Conservation (phyloP, 2,329 filamentous ascomycete genomes). For the Colletotrichum liaoningense region DNA sequence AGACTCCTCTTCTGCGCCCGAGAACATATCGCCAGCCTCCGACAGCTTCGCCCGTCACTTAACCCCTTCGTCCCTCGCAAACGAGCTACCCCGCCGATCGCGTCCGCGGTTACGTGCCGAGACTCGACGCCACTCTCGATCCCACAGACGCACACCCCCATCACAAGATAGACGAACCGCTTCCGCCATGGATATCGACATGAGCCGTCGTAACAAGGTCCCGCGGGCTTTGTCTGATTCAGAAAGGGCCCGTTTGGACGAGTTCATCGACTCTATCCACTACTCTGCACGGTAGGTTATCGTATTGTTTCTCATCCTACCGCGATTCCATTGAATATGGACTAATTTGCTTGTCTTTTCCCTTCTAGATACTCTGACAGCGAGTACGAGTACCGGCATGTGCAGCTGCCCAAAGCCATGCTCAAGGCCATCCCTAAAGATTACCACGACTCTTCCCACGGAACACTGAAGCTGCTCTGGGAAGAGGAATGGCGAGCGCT, state of each 20-base stretch:
- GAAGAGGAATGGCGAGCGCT: constrained; percentile 98
- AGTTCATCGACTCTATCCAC: constrained; percentile 93
- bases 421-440: constrained; percentile 96
- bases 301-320: not conserved
- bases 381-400: constrained; percentile 96
- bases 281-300: constrained; percentile 84
- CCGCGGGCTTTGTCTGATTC: constrained; percentile 83
- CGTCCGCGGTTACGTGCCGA: constrained; percentile 24
- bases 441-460: constrained; percentile 89
- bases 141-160: constrained; percentile 16
- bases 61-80: not conserved
- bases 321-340: not conserved
- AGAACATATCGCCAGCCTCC: constrained; percentile 18
- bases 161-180: constrained; percentile 10
- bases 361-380: constrained; percentile 85
- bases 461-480: constrained; percentile 95
- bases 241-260: constrained; percentile 86
- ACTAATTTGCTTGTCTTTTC: constrained; percentile 1
- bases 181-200: constrained; percentile 72
- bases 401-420: constrained; percentile 98
- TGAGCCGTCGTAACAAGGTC: constrained; percentile 85
- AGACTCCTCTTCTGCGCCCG: constrained; percentile 6
- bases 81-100: constrained; percentile 19
- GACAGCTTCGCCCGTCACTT: constrained; percentile 9
- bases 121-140: constrained; percentile 30